phyloP scores from a whole-genome alignment of 257 asterid species.

The Ophiorrhiza pumila region DNA sequence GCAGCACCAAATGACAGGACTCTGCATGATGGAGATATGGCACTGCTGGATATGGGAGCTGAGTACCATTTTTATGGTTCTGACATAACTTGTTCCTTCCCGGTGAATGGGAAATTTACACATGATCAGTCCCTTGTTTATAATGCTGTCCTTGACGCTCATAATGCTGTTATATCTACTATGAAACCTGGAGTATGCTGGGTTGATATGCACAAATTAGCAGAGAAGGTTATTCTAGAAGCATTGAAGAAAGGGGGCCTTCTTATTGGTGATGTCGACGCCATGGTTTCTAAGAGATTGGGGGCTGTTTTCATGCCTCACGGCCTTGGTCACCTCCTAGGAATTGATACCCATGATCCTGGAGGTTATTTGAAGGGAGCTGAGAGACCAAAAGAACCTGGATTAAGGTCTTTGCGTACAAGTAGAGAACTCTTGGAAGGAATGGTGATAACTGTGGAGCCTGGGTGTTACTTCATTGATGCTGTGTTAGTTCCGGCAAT shows the following conservation, averaged over 20 bases:
- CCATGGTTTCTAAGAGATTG: constrained; percentile 64
- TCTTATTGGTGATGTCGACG: constrained; percentile 75
- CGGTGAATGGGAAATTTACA: constrained; percentile 95
- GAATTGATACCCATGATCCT: constrained; percentile 96
- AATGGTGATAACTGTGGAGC: constrained; percentile 98
- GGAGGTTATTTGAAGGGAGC: constrained; percentile 96
- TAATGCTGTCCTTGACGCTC: constrained; percentile 91
- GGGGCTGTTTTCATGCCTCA: constrained; percentile 96
- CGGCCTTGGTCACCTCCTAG: constrained; percentile 95
- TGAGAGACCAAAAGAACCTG: constrained; percentile 76
- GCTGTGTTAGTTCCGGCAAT: constrained; percentile 83
- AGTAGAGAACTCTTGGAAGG: constrained; percentile 84
- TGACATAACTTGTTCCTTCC: constrained; percentile 94
- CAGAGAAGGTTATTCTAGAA: constrained; percentile 66
- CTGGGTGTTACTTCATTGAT: constrained; percentile 95
- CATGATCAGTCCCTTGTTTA: constrained; percentile 71
- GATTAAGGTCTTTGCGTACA: constrained; percentile 76
- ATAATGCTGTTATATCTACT: constrained; percentile 84
- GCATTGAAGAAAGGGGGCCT: constrained; percentile 66
- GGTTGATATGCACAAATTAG: constrained; percentile 98
- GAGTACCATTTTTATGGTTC: constrained; percentile 95
- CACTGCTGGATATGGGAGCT: constrained; percentile 97
- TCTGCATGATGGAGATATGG: constrained; percentile 87
- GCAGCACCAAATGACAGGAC: constrained; percentile 98
- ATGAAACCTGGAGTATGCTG: constrained; percentile 90